phyloP scores from a whole-genome alignment of 78 protist genomes.

The Parvularia atlantis region DNA sequence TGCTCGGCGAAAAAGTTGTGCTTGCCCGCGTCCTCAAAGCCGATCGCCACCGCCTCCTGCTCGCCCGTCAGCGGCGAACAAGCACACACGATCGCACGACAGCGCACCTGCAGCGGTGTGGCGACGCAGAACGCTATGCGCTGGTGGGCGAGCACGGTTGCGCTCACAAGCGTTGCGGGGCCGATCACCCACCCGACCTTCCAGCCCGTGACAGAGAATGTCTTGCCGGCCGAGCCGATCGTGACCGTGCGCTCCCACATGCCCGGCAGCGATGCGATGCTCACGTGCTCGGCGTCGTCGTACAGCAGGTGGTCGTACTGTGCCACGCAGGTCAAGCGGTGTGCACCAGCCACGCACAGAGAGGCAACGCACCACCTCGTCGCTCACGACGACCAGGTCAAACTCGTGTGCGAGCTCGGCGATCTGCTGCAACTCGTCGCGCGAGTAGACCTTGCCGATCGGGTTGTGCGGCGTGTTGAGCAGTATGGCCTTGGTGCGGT shows the following conservation, averaged over 20 bases:
- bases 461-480: constrained; percentile 23
- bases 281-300: not conserved
- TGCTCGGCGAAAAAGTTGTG: no score
- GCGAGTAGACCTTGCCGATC: not conserved
- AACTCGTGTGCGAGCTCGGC: not conserved
- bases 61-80: no score
- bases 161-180: not conserved
- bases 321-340: no score
- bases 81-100: no score
- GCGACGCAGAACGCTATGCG: constrained; percentile 17
- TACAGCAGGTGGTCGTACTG: constrained; percentile 28
- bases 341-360: no score
- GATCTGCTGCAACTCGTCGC: not conserved
- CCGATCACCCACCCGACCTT: constrained; percentile 1
- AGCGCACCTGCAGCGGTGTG: not conserved
- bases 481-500: not conserved
- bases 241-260: constrained; percentile 54
- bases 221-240: constrained; percentile 65
- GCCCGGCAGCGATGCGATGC: constrained; percentile 13
- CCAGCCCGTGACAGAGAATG: constrained; percentile 47
- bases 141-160: not conserved
- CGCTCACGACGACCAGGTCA: constrained; percentile 2
- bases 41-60: not conserved
- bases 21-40: not conserved
- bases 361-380: no score